A percentile compares a stretch with the other conserved stretches of the same genome.
Conservation (phyloP, 2,329 filamentous ascomycete species). For the Colletotrichum echinochloae region DNA sequence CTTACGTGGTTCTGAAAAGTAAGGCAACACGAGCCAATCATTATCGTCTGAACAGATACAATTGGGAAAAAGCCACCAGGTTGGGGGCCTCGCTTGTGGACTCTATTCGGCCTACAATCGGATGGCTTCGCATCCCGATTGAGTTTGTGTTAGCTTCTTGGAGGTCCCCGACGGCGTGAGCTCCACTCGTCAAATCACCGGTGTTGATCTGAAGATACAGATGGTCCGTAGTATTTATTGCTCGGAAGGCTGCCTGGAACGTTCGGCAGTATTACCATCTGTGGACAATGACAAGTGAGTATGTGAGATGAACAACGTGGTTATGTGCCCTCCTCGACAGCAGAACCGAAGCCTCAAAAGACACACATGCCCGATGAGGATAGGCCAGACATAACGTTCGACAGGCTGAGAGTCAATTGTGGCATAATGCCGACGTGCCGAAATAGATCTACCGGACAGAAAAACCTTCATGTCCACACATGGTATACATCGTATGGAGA, state of each 20-base stretch:
- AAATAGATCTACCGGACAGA: neutral
- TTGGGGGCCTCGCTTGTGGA: neutral
- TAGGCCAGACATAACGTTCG: neutral
- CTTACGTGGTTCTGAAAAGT: neutral
- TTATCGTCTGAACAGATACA: neutral
- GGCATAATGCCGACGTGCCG: neutral
- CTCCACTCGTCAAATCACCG: neutral
- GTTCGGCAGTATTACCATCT: neutral
- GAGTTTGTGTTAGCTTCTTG: neutral
- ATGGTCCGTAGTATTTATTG: no score
- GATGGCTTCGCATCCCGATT: neutral
- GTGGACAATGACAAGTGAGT: neutral
- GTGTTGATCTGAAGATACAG: neutral
- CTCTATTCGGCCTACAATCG: neutral
- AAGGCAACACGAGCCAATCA: neutral
- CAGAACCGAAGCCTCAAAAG: neutral
- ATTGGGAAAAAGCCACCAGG: neutral
- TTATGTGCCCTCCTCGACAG: neutral
- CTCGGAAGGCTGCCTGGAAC: neutral
- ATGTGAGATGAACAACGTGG: neutral
- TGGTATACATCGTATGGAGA: no score
- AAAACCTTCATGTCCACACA: neutral
- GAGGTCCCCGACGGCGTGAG: slow-evolving; percentile 9
- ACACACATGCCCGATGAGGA: neutral
- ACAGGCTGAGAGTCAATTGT: no score